These are phyloP conservation scores for Metroxylon sagu DNA, from an alignment of 176 grass and related monocot species.

Conservation along the genomic window DNA sequence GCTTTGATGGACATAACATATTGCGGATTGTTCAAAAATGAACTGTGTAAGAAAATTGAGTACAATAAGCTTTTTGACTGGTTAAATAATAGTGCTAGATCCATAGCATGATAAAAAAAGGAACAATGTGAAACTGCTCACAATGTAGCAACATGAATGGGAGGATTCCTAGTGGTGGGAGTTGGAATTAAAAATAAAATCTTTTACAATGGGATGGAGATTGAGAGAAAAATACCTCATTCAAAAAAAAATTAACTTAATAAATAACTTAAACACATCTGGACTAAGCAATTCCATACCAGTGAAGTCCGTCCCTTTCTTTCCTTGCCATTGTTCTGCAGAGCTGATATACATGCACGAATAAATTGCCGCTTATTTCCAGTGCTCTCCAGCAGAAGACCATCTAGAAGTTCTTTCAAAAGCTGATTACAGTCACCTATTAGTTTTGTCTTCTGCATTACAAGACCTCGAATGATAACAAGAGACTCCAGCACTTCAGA, in stretches of 20 bases:
- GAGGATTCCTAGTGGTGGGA: too few relatives aligned
- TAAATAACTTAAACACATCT: too few relatives aligned
- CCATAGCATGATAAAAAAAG: too few relatives aligned
- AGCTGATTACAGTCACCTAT: slow-evolving; percentile 89
- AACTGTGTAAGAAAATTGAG: slow-evolving; percentile 46
- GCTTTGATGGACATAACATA: slow-evolving; percentile 91
- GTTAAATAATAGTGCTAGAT: too few relatives aligned
- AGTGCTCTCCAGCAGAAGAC: slow-evolving; percentile 75
- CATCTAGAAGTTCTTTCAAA: slow-evolving; percentile 91
- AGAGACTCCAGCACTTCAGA: slow-evolving; percentile 80
- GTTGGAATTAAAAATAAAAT: too few relatives aligned
- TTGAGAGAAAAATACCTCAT: too few relatives aligned
- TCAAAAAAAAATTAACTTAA: too few relatives aligned
- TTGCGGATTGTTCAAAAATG: slow-evolving; percentile 95
- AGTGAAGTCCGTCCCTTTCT: slow-evolving; percentile 73
- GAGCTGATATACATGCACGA: slow-evolving; percentile 83
- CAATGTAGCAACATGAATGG: too few relatives aligned
- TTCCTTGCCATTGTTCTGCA: slow-evolving; percentile 80
- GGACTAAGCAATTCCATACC: slow-evolving; percentile 28
- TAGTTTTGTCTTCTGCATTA: slow-evolving; percentile 96
- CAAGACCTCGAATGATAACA: slow-evolving; percentile 78
- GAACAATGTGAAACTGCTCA: too few relatives aligned
- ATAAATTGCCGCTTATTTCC: slow-evolving; percentile 94
- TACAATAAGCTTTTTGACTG: too few relatives aligned
- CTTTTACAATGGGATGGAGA: too few relatives aligned